A percentile compares a stretch with the other conserved stretches of the same genome.
phyloP scores from a whole-genome alignment of 2,329 filamentous ascomycete genomes.

The Tolypocladium ophioglossoides region DNA sequence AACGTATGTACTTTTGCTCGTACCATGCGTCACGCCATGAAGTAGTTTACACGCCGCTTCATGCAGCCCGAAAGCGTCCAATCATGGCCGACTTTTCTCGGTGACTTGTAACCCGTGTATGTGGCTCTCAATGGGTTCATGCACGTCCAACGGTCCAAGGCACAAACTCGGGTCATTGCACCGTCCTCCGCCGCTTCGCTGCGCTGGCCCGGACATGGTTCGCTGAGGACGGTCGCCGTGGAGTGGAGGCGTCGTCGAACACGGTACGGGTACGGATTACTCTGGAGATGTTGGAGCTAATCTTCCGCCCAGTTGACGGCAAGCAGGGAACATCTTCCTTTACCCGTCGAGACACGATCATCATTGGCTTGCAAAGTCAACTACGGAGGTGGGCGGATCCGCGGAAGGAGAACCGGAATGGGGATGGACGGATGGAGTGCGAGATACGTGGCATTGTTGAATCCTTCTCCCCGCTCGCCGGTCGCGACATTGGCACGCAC shows the following conservation, averaged over 20 bases:
- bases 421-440: neutral
- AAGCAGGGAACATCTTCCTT: neutral
- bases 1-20: no score
- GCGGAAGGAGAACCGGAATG: neutral
- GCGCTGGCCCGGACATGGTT: neutral
- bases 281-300: neutral
- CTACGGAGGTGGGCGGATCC: neutral
- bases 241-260: no score
- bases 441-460: neutral
- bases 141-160: neutral
- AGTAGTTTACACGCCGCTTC: neutral
- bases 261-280: no score
- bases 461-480: neutral
- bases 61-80: neutral
- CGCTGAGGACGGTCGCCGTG: neutral
- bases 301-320: neutral
- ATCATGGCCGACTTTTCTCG: neutral
- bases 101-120: neutral
- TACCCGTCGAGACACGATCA: neutral
- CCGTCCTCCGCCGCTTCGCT: neutral
- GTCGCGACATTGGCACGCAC: no score
- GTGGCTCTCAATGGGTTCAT: neutral
- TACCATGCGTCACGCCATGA: neutral
- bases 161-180: neutral
- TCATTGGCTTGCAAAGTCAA: neutral